Conservation (phyloP, 2,329 filamentous ascomycete genomes). For the Ophiocordyceps polyrhachis-furcata region DNA sequence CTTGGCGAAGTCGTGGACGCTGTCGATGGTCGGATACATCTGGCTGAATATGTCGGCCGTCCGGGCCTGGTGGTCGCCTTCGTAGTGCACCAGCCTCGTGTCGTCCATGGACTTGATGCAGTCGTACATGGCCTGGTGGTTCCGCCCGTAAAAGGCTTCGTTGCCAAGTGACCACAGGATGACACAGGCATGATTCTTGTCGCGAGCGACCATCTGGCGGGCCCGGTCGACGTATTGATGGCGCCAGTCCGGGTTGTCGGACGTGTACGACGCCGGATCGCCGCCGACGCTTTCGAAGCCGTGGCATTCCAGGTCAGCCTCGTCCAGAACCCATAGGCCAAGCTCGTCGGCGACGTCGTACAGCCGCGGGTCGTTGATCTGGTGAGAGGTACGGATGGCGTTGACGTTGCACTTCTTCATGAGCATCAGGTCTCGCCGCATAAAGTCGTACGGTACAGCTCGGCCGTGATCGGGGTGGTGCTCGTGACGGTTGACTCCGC, state of each 20-base stretch:
- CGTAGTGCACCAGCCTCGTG: conserved; percentile 45
- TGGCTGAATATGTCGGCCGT: conserved; percentile 44
- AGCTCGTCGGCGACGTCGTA: conserved; percentile 45
- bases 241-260: conserved; percentile 41
- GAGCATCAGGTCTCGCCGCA: conserved; percentile 38
- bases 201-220: conserved; percentile 40
- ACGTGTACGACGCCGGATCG: conserved; percentile 23
- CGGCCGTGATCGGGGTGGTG: conserved; percentile 45
- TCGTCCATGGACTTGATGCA: conserved; percentile 38
- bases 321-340: conserved; percentile 44
- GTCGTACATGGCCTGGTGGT: conserved; percentile 49
- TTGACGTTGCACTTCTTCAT: conserved; percentile 59
- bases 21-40: conserved; percentile 42
- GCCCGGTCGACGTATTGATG: conserved; percentile 50
- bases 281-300: conserved; percentile 25
- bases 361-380: conserved; percentile 40
- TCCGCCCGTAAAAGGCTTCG: conserved; percentile 50
- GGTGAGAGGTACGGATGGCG: conserved; percentile 48
- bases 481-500: conserved; percentile 53
- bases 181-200: conserved; percentile 41
- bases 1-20: conserved; percentile 19
- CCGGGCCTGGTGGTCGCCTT: conserved; percentile 37
- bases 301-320: conserved; percentile 35
- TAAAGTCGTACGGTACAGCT: conserved; percentile 40
- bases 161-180: conserved; percentile 59